These are phyloP conservation scores for Aspergillus floridensis DNA, from an alignment of 2,329 filamentous ascomycete genomes.

Conservation along the genomic window DNA sequence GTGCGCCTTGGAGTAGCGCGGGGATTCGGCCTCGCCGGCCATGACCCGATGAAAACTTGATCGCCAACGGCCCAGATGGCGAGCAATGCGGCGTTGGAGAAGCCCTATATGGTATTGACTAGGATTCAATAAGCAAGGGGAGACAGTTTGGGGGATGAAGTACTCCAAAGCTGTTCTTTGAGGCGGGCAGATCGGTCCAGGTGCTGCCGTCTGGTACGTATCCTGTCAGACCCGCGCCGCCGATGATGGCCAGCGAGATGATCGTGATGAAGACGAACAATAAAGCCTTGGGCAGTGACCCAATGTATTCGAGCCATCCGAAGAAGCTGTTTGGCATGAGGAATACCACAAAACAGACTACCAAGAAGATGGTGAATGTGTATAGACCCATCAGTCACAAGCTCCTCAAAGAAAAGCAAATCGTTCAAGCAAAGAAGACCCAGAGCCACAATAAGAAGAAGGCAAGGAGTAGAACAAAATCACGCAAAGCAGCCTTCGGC, in stretches of 20 bases:
- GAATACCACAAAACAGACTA: conserved; percentile 23
- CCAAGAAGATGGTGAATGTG: conserved; percentile 10
- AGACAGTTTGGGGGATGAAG: no score
- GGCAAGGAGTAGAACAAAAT: not conserved
- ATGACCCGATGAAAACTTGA: conserved; percentile 37
- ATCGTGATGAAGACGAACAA: conserved; percentile 39
- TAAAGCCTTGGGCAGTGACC: conserved; percentile 39
- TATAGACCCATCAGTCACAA: not conserved
- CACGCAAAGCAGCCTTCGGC: conserved; percentile 9
- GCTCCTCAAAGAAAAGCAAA: no score
- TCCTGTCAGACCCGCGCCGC: conserved; percentile 40
- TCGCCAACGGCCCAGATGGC: conserved; percentile 31
- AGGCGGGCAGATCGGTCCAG: conserved; percentile 33
- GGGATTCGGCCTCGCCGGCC: conserved; percentile 36
- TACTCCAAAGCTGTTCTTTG: conserved; percentile 35
- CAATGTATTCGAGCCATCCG: conserved; percentile 39
- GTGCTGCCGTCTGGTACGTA: conserved; percentile 31
- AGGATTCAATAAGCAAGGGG: not conserved
- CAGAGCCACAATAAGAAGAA: no score
- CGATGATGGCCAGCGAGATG: conserved; percentile 37
- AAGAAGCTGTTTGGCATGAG: conserved; percentile 31
- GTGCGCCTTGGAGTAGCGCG: conserved; percentile 36
- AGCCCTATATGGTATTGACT: conserved; percentile 21
- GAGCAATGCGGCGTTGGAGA: conserved; percentile 30
- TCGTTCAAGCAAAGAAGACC: no score